These are phyloP conservation scores for Camelina sativa DNA, from an alignment of 345 rosid genomes.

Conservation along the genomic window DNA sequence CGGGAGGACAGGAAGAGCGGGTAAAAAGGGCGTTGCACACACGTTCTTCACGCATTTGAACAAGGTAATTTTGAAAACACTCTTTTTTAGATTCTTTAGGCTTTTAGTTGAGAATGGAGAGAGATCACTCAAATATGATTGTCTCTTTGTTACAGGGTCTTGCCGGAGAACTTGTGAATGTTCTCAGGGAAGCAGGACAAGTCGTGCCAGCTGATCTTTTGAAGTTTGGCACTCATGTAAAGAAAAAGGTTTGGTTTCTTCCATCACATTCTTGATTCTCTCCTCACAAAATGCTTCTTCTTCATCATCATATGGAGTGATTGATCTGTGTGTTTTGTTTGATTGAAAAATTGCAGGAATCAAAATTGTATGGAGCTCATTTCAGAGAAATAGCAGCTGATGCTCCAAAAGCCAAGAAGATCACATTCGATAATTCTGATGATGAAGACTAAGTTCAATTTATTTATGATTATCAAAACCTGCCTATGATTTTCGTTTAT, in stretches of 20 bases:
- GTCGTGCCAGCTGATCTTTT: constrained; percentile 76
- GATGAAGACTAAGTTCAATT: constrained; percentile 61
- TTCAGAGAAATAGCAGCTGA: constrained; percentile 84
- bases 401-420: constrained; percentile 89
- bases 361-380: constrained; percentile 94
- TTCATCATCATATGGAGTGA: constrained; percentile 4
- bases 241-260: constrained; percentile 69
- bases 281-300: background rate
- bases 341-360: constrained; percentile 59
- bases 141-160: constrained; percentile 60
- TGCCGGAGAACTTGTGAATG: constrained; percentile 94
- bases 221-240: constrained; percentile 95
- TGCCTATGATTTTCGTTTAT: constrained; percentile 6
- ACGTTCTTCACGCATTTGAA: constrained; percentile 88
- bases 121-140: background rate
- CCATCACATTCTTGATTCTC: background rate
- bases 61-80: constrained; percentile 56
- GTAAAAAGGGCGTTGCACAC: constrained; percentile 96
- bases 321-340: constrained; percentile 20
- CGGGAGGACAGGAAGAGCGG: constrained; percentile 97
- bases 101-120: background rate
- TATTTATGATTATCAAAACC: background rate
- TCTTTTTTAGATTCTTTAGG: background rate
- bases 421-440: constrained; percentile 71
- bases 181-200: constrained; percentile 90